A percentile compares a stretch with the other conserved stretches of the same genome.
phyloP scores from a whole-genome alignment of 495 filamentous ascomycete genomes.

The Tuber melanosporum region DNA sequence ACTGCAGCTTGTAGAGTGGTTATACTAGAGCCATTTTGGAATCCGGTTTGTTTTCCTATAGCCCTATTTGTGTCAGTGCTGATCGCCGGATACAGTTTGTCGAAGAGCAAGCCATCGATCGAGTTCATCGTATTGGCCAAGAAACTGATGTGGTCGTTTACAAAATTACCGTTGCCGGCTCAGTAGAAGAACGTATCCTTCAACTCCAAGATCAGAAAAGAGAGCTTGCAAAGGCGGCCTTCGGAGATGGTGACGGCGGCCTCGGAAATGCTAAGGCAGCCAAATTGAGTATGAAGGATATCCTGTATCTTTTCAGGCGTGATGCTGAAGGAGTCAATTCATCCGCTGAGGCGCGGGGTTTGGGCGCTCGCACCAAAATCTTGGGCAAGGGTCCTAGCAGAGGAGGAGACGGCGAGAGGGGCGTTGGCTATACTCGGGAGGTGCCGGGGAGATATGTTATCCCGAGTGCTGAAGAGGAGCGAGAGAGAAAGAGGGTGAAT shows the following conservation, averaged over 20 bases:
- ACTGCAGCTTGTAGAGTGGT: slow-evolving; percentile 89
- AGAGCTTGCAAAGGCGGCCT: slow-evolving; percentile 72
- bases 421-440: slow-evolving; percentile 30
- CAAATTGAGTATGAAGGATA: slow-evolving; percentile 89
- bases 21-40: slow-evolving; percentile 98
- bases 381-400: slow-evolving; percentile 19
- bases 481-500: slow-evolving; percentile 20
- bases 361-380: slow-evolving; percentile 35
- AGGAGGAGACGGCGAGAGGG: slow-evolving; percentile 17
- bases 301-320: slow-evolving; percentile 77
- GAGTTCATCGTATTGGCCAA: slow-evolving; percentile 93
- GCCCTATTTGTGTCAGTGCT: slow-evolving; percentile 13
- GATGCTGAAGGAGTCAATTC: slow-evolving; percentile 53
- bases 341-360: not conserved
- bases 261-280: slow-evolving; percentile 57
- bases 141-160: slow-evolving; percentile 90
- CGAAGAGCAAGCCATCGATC: slow-evolving; percentile 97
- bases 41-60: slow-evolving; percentile 58
- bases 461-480: slow-evolving; percentile 15
- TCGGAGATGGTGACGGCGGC: slow-evolving; percentile 59
- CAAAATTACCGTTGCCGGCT: slow-evolving; percentile 74
- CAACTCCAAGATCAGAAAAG: slow-evolving; percentile 89
- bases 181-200: slow-evolving; percentile 88
- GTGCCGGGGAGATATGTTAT: slow-evolving; percentile 25
- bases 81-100: slow-evolving; percentile 57